Conservation (phyloP, 1,284 basidiomycete genomes). For the Leccinum pachyderme region DNA sequence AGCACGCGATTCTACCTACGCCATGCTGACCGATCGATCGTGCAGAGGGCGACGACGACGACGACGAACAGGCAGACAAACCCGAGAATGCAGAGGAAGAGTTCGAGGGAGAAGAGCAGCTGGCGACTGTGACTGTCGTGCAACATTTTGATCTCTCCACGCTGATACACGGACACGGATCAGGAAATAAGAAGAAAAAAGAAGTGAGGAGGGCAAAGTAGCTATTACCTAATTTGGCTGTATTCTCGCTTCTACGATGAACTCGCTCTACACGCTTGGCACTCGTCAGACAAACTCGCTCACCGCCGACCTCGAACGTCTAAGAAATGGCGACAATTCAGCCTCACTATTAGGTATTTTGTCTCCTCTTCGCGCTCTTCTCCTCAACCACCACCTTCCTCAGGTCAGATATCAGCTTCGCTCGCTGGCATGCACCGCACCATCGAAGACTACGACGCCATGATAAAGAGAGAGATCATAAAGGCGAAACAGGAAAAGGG, state of each 20-base stretch:
- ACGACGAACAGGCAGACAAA: conserved; percentile 38
- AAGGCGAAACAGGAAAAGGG: conserved; percentile 95
- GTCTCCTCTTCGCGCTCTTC: too few relatives aligned
- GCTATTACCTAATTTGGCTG: conserved; percentile 8
- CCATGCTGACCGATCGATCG: conserved; percentile 7
- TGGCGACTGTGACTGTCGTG: conserved; percentile 80
- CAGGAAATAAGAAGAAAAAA: not conserved
- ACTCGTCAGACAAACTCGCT: conserved; percentile 89
- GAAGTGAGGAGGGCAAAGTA: conserved; percentile 35
- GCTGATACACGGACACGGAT: conserved; percentile 45
- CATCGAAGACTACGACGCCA: conserved; percentile 93
- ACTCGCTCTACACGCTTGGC: conserved; percentile 91
- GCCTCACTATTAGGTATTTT: conserved; percentile 75
- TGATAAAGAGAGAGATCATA: conserved; percentile 93
- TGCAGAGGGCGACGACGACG: conserved; percentile 40
- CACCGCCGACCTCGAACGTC: conserved; percentile 79
- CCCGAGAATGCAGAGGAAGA: conserved; percentile 52
- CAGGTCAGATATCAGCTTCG: conserved; percentile 94
- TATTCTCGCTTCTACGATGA: conserved; percentile 53
- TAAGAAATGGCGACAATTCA: conserved; percentile 78
- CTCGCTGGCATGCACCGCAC: conserved; percentile 89
- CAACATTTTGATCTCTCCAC: conserved; percentile 74
- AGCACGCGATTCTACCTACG: not conserved
- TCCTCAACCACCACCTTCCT: conserved; percentile 23
- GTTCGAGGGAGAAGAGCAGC: conserved; percentile 71